Base-by-base conservation (phyloP, 1,284 basidiomycete genomes). In the Stygiomarasmius scandens region DNA sequence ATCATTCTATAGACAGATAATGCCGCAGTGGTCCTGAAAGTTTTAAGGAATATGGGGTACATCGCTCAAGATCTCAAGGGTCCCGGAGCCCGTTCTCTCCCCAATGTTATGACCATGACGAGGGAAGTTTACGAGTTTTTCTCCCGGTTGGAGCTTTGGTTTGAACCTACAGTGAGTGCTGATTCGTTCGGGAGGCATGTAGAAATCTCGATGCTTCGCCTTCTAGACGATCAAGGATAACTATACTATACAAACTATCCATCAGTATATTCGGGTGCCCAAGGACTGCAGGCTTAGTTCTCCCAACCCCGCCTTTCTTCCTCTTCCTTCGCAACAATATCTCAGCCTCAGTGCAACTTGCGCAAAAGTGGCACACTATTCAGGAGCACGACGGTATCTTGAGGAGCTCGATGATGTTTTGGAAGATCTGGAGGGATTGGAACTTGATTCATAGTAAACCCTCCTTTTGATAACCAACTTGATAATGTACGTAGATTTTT, bases 81-180 rank as follows among this genome's bases (percentile, higher is more conserved):
- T 14, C 22, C 47, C 9, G 54, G 61, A 41, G 60, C 72, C 14
- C 68, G 72, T 58, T 61, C 58, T 23, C 61, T 73, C n/a, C 63
- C 67, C 41, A 73, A 74, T 58, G 58, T 71, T 36, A 59, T 74
- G 55, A 74, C 71, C 2, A 43, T 74, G 55, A 36, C 51, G 20
- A 1, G n/a, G 1, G 45, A 54, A 51, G 22, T 63, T 10, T 70
- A 69, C 53, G 16, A 52, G 2, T 22, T 19, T 6, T 74, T 73
- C 55, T 65, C 69, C 57, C 19, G 19, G 2, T 55, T 74, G 48
- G 14, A 54, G 6, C 16, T 71, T 5, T 74, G 69, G 69, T 63
- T 74, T 23, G 67, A 69, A 48, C 63, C 49, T 34, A 66, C 65
- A 43, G 69, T 69, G 54, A 54, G 66, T 9, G 22, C 47, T n/a